Base-by-base conservation (phyloP, 345 rosid genomes). In the Eucalyptus sp. region DNA sequence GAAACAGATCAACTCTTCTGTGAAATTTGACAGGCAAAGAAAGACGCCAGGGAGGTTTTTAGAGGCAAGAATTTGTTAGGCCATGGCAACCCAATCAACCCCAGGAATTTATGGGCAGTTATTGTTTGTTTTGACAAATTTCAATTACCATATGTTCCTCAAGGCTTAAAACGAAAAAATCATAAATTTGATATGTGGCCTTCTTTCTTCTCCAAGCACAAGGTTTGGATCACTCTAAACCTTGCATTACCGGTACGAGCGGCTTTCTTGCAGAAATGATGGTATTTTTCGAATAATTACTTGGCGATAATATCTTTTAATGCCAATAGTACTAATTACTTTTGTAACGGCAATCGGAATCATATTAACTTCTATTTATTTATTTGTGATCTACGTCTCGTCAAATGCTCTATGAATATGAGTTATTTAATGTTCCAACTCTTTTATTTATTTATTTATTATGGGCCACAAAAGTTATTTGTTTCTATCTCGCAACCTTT, bases 301-400 rank as follows among this genome's bases (percentile, higher is more conserved):
- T 24, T 4, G 62, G 6, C 62, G 4, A 56, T 0, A 0, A 56
- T 56, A 56, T 24, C 13, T 56, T 56, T 56, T 56, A 24, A 12
- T 56, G 68, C 68, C 33, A 62, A 62, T 27, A 62, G 13, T 27
- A 13, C 15, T 29, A 29, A 13, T 27, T 62, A 27, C 31, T 62
- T 58, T 58, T 58, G 64, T 5, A 25, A 27, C 6, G 4, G 31
- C 4, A 62, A 27, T 62, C 6, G 16, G 33, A 6, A 62, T 3
- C 31, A 27, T 62, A 62, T 62, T 29, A 62, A 62, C 68, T 60
- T 1, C 31, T 27, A 27, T 27, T 60, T 58, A 5, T 58, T 24
- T 58, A 2, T 60, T 60, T 18, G 10, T 54, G 10, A 54, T 54
- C 60, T 20, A 22, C 4, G 4, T 22, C 9, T 3, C 2, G 0